Conservation (phyloP, 2,329 filamentous ascomycete genomes). For the Fusarium sp. region DNA sequence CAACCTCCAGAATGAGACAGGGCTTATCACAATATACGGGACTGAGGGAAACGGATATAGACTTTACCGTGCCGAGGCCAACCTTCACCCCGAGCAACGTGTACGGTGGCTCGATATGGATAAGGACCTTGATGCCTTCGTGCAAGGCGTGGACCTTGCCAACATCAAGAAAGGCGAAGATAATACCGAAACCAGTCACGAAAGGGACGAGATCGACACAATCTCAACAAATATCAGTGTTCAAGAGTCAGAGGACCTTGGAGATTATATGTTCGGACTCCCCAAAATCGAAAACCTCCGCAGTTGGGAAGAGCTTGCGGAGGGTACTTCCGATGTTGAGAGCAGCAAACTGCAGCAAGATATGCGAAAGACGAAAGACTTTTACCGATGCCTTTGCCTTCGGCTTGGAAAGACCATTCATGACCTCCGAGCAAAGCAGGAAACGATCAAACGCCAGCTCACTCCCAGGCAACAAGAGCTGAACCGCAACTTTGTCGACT, state of each 20-base stretch:
- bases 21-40: neutral
- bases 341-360: neutral
- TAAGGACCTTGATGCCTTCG: slow-evolving; percentile 2
- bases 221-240: slow-evolving; percentile 30
- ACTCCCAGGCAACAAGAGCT: slow-evolving; percentile 11
- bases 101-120: slow-evolving; percentile 28
- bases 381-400: slow-evolving; percentile 50
- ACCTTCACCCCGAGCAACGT: slow-evolving; percentile 40
- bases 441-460: slow-evolving; percentile 11
- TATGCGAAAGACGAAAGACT: slow-evolving; percentile 18
- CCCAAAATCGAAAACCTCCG: slow-evolving; percentile 29
- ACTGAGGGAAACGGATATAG: neutral
- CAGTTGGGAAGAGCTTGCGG: slow-evolving; percentile 6
- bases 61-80: neutral
- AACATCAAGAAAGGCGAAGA: neutral
- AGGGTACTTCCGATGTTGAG: neutral
- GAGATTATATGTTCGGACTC: slow-evolving; percentile 24
- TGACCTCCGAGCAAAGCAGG: slow-evolving; percentile 15
- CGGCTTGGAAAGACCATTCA: slow-evolving; percentile 53
- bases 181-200: neutral
- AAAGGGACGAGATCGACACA: slow-evolving; percentile 13
- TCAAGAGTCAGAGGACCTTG: slow-evolving; percentile 14
- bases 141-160: neutral
- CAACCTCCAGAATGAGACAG: neutral
- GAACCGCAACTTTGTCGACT: slow-evolving; percentile 27